These are phyloP conservation scores for Mytilinidion resinicola DNA, from an alignment of 495 filamentous ascomycete species.

Conservation along the genomic window DNA sequence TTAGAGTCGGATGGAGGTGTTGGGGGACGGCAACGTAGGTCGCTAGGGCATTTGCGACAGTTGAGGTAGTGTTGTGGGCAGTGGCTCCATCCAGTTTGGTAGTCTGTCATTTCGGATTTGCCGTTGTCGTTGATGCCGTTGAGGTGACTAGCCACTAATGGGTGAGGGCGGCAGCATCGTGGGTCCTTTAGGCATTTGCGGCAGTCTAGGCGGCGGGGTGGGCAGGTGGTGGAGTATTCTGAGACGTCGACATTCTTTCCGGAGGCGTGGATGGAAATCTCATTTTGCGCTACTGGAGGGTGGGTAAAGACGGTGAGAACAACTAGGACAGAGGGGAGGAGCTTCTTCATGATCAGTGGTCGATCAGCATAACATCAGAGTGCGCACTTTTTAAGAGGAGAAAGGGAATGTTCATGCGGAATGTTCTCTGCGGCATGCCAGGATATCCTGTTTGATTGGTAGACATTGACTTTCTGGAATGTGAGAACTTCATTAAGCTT, in stretches of 20 bases:
- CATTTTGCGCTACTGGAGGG: no score
- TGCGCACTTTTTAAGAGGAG: no score
- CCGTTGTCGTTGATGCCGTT: conserved; percentile 5
- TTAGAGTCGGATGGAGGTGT: not conserved
- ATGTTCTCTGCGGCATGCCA: no score
- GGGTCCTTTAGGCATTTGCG: not conserved
- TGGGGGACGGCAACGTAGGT: not conserved
- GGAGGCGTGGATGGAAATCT: no score
- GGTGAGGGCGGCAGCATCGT: not conserved
- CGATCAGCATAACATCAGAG: no score
- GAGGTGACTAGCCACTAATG: not conserved
- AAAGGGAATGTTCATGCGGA: no score
- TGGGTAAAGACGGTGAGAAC: no score
- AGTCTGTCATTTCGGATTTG: not conserved
- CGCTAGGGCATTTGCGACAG: conserved; percentile 2
- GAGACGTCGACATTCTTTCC: no score
- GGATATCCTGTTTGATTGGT: not conserved
- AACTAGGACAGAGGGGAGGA: no score
- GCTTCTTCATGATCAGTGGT: no score
- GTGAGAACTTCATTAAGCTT: not conserved
- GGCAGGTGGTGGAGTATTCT: no score
- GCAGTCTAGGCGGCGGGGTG: not conserved
- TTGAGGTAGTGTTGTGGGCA: conserved; percentile 2
- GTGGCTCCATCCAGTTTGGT: not conserved
- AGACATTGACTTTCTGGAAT: not conserved